Percentiles rank a stretch among this genome's conserved stretches.
These are phyloP conservation scores for Heliocybe sulcata DNA, from an alignment of 1,284 basidiomycete genomes.

Conservation along the genomic window DNA sequence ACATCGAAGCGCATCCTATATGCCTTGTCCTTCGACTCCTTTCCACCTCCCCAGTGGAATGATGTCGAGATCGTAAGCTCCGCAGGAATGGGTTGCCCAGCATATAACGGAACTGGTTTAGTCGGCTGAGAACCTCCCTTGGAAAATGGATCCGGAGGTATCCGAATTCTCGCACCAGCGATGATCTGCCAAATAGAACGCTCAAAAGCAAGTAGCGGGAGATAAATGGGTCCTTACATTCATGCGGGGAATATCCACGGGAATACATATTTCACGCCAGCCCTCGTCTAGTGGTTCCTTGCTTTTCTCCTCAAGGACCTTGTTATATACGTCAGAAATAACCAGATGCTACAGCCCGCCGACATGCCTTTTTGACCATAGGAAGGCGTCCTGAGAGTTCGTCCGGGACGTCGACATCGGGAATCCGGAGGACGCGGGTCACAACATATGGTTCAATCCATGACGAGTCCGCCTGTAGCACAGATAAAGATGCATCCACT, in stretches of 20 bases:
- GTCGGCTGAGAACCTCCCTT: conserved; percentile 13
- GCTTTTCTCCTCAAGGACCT: conserved; percentile 36
- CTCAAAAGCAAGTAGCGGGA: conserved; percentile 1
- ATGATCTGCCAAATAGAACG: conserved; percentile 56
- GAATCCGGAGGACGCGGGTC: conserved; percentile 60
- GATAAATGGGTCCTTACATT: conserved; percentile 46
- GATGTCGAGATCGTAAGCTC: conserved; percentile 58
- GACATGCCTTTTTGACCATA: conserved; percentile 19
- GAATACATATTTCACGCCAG: conserved; percentile 71
- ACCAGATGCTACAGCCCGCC: neutral
- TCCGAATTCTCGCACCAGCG: conserved; percentile 54
- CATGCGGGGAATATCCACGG: conserved; percentile 77
- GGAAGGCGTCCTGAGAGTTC: conserved; percentile 27
- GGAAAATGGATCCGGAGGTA: conserved; percentile 31
- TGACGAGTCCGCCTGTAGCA: conserved; percentile 48
- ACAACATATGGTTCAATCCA: conserved; percentile 66
- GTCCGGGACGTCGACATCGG: conserved; percentile 28
- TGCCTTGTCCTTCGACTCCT: conserved; percentile 30
- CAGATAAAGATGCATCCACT: conserved; percentile 43
- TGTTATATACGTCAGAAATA: conserved; percentile 15
- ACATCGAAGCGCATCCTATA: conserved; percentile 70
- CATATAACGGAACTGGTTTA: conserved; percentile 46
- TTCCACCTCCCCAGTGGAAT: conserved; percentile 62
- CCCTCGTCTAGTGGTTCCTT: conserved; percentile 24
- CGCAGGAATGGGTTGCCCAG: conserved; percentile 72